A percentile compares a stretch with the other conserved stretches of the same genome.
These are phyloP conservation scores for Talaromyces stipitatus DNA, from an alignment of 495 filamentous ascomycete genomes.

Conservation along the genomic window DNA sequence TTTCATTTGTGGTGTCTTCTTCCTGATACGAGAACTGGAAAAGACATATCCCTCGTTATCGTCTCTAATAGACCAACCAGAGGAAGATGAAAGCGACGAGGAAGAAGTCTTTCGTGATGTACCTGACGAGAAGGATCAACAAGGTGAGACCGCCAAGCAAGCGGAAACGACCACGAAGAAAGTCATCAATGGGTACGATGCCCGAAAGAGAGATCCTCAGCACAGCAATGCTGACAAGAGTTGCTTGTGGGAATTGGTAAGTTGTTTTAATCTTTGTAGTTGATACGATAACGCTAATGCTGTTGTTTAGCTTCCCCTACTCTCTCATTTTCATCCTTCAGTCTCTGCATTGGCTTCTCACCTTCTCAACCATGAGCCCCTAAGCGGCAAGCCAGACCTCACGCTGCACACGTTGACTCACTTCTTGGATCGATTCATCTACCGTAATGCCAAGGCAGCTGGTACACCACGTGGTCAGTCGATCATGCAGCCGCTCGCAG, in stretches of 20 bases:
- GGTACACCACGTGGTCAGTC: conserved; percentile 60
- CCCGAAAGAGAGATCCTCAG: conserved; percentile 82
- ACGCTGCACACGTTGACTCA: conserved; percentile 80
- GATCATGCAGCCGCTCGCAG: conserved; percentile 91
- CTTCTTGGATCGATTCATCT: conserved; percentile 96
- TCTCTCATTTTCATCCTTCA: conserved; percentile 85
- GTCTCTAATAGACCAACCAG: conserved; percentile 63
- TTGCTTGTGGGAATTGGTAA: conserved; percentile 86
- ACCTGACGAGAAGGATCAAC: conserved; percentile 42
- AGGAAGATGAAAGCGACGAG: conserved; percentile 58
- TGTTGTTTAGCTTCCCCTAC: conserved; percentile 51
- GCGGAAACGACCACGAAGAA: conserved; percentile 14
- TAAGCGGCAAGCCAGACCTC: conserved; percentile 82
- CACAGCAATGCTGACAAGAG: conserved; percentile 83
- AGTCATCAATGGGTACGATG: conserved; percentile 55
- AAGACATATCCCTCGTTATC: conserved; percentile 65
- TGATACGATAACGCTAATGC: not conserved
- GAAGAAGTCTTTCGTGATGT: conserved; percentile 70
- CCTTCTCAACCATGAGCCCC: conserved; percentile 56
- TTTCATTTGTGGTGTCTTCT: conserved; percentile 84
- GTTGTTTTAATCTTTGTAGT: conserved; percentile 11
- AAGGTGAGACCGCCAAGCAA: conserved; percentile 15
- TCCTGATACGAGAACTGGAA: conserved; percentile 76
- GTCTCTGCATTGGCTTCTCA: conserved; percentile 77
- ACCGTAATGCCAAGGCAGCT: conserved; percentile 75